Conservation (phyloP, 176 grass and related monocot genomes). For the Aegilops bicornis region DNA sequence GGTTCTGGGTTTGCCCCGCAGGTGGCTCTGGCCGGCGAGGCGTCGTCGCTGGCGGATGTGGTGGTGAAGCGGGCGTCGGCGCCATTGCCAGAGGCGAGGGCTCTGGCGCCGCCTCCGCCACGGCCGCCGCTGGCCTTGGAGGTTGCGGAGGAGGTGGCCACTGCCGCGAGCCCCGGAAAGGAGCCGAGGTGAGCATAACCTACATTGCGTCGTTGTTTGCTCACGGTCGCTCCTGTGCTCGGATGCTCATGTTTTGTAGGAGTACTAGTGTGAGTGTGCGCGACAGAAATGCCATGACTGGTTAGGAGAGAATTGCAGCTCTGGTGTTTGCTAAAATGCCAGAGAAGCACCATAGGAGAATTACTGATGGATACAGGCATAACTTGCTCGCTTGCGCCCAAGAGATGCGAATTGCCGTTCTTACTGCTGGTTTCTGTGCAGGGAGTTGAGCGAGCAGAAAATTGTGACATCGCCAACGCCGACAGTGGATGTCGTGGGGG, state of each 20-base stretch:
- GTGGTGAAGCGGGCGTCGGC: constrained; percentile 7
- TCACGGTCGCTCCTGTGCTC: neutral
- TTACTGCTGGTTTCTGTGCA: neutral
- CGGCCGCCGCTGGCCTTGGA: neutral
- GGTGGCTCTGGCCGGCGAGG: constrained; percentile 4
- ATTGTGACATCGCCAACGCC: neutral
- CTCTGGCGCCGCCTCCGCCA: neutral
- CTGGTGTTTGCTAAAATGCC: constrained; percentile 9
- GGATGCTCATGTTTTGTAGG: neutral
- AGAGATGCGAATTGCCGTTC: neutral
- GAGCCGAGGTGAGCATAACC: constrained; percentile 30
- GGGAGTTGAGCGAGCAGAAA: neutral
- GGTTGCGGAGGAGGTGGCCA: neutral
- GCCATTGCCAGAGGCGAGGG: neutral
- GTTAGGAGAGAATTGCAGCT: neutral
- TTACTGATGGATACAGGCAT: neutral
- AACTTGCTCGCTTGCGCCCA: neutral
- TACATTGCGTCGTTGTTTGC: neutral
- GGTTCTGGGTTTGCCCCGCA: constrained; percentile 11
- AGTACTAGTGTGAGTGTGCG: neutral
- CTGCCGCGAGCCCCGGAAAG: neutral
- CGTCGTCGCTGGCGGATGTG: neutral
- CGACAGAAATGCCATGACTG: neutral
- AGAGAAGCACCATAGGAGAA: neutral
- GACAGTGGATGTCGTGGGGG: neutral